These are phyloP conservation scores for Flaveria floridana DNA, from an alignment of 140 eudicot species.

Conservation along the genomic window DNA sequence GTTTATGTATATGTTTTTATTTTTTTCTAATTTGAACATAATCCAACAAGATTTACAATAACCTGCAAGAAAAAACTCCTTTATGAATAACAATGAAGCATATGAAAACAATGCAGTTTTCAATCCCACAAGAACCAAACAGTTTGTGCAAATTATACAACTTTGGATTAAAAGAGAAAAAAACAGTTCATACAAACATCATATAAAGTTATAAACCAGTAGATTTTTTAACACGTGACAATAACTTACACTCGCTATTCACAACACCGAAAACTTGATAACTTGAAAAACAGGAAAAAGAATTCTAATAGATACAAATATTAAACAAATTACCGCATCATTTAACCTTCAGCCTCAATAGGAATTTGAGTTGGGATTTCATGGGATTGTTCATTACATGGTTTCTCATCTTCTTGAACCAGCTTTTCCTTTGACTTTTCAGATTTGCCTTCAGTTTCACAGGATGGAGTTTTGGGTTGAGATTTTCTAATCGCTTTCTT, in stretches of 20 bases:
- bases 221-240: conserved; percentile 24
- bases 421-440: conserved; percentile 46
- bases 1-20: not conserved
- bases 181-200: conserved; percentile 27
- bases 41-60: not conserved
- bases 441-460: conserved; percentile 45
- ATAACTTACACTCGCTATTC: conserved; percentile 40
- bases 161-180: conserved; percentile 18
- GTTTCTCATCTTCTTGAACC: conserved; percentile 38
- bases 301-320: conserved; percentile 38
- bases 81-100: not conserved
- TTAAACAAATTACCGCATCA: conserved; percentile 26
- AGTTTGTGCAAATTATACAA: conserved; percentile 30
- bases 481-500: conserved; percentile 51
- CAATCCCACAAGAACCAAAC: conserved; percentile 29
- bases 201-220: conserved; percentile 31
- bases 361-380: conserved; percentile 32
- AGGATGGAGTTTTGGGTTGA: conserved; percentile 38
- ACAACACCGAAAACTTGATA: conserved; percentile 36
- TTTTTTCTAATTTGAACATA: not conserved
- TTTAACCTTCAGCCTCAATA: conserved; percentile 40
- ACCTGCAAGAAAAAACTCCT: not conserved
- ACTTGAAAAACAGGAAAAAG: conserved; percentile 26
- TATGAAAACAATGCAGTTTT: conserved; percentile 19
- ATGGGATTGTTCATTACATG: conserved; percentile 35